These are phyloP conservation scores for Rhizopus arrhizus DNA, from an alignment of 371 early-diverging fungal species.

Conservation along the genomic window DNA sequence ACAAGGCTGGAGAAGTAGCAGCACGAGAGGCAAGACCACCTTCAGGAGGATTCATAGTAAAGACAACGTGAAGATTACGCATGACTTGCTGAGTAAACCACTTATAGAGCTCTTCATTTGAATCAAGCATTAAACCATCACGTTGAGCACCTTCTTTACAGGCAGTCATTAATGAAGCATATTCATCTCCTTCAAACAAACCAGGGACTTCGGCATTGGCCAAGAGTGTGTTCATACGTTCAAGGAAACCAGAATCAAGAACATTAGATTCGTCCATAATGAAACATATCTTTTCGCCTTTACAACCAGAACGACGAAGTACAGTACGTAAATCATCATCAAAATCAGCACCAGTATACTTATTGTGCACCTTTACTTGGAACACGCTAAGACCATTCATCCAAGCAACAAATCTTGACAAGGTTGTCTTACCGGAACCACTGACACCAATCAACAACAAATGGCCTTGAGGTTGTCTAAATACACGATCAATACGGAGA, in stretches of 20 bases:
- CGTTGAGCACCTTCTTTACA: constrained; percentile 94
- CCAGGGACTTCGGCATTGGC: constrained; percentile 99
- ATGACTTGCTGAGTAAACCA: constrained; percentile 98
- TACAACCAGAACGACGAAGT: constrained; percentile 91
- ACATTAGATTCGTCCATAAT: constrained; percentile 98
- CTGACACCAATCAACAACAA: constrained; percentile 96
- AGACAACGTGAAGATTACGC: constrained; percentile 97
- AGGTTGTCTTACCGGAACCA: constrained; percentile 95
- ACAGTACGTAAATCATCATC: constrained; percentile 95
- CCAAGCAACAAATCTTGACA: constrained; percentile 98
- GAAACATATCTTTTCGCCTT: constrained; percentile 98
- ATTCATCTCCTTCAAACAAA: constrained; percentile 98
- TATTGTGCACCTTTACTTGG: constrained; percentile 96
- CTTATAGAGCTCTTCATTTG: constrained; percentile 93
- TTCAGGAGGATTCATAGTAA: constrained; percentile 99
- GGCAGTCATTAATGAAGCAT: constrained; percentile 89
- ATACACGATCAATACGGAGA: constrained; percentile 96
- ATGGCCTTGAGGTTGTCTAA: constrained; percentile 98
- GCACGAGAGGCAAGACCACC: constrained; percentile 92
- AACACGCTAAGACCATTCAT: constrained; percentile 97
- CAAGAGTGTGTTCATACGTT: constrained; percentile 98
- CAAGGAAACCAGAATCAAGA: constrained; percentile 94
- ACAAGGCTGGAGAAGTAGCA: constrained; percentile 97
- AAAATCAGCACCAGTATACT: constrained; percentile 95
- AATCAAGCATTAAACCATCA: constrained; percentile 93